Base-by-base conservation (phyloP, 805 yeast species). In the Starmerella vaccinii region DNA sequence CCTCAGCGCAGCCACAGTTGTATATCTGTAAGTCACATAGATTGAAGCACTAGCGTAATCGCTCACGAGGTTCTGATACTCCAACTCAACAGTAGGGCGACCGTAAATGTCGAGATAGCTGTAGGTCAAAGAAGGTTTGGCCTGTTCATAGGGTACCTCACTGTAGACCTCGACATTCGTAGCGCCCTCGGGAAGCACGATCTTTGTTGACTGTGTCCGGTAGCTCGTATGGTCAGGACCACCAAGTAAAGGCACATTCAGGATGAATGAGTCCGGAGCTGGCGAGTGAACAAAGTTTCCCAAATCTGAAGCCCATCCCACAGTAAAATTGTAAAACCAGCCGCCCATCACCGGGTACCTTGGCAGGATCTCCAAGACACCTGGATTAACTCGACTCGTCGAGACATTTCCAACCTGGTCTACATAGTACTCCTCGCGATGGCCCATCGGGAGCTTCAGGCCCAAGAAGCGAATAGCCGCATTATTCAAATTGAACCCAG, bases 271-370 rank as follows among this genome's bases (percentile, higher is more conserved):
- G 52, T 76, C 80, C 16, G 68, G 68, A 10, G 70, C 69, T 16
- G 71, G 58, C 37, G 65, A 60, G 58, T 68, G 78, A 47, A 84
- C 71, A 57, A 74, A 81, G 41, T 76, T 68, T 15, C 69, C 61
- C 38, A 89, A 67, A 19, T 72, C 69, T 56, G 78, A 76, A 46
- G 81, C 77, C 95, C 95, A 92, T n/a, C 97, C 97, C 59, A 90
- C 67, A 21, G 97, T 92, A 73, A 86, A 92, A 68, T 90, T 87
- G 68, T 87, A 90, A 61, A 81, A 76, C 98, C 98, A 92, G 39
- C 89, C 94, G 45, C 98, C 98, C 67, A 86, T 84, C 6, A 92
- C 65, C n/a, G 98, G 98, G 71, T 73, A 92, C 65, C 98, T 76
- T 50, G 97, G 97, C 61, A 76, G 77, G 57, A 92, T 65, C 32